These are phyloP conservation scores for Acanthamoeba pearcei DNA, from an alignment of 208 protist genomes.

Conservation along the genomic window DNA sequence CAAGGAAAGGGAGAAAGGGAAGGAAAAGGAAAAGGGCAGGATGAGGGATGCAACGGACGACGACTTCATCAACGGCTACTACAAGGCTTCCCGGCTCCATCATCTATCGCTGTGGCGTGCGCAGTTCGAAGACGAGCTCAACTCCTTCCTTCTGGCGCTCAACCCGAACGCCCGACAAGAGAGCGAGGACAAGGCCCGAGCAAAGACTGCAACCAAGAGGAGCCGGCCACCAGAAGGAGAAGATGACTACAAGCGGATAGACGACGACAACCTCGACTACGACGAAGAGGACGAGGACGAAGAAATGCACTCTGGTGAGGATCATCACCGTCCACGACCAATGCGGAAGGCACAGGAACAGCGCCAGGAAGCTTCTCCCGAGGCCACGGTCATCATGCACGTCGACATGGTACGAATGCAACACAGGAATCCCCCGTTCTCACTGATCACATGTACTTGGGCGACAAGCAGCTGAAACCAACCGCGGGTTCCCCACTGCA, in stretches of 20 bases:
- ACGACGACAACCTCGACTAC: not conserved
- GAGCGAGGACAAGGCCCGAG: not conserved
- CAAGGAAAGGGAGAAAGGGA: not conserved
- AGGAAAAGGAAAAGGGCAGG: not conserved
- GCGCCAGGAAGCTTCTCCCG: not conserved
- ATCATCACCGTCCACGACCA: not conserved
- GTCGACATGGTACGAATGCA: conserved; percentile 78
- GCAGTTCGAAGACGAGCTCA: conserved; percentile 66
- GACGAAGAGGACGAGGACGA: conserved; percentile 7
- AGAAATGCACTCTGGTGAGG: not conserved
- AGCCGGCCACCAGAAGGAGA: not conserved
- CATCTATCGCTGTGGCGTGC: conserved; percentile 73
- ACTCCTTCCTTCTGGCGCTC: not conserved
- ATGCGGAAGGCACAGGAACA: not conserved
- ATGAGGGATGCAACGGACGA: conserved; percentile 32
- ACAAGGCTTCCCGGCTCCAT: conserved; percentile 75
- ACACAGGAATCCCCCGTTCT: not conserved
- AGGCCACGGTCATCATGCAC: conserved; percentile 73
- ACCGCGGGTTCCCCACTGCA: not conserved
- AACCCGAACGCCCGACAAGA: not conserved
- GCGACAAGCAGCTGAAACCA: too few species aligned
- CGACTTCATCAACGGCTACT: conserved; percentile 77
- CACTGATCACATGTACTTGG: too few species aligned
- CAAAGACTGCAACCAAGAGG: not conserved
- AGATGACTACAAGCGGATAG: not conserved